Evolutionary conservation across 306 rosid genomes (phyloP).

Genomic region (Adenanthera pavonina): DNA sequence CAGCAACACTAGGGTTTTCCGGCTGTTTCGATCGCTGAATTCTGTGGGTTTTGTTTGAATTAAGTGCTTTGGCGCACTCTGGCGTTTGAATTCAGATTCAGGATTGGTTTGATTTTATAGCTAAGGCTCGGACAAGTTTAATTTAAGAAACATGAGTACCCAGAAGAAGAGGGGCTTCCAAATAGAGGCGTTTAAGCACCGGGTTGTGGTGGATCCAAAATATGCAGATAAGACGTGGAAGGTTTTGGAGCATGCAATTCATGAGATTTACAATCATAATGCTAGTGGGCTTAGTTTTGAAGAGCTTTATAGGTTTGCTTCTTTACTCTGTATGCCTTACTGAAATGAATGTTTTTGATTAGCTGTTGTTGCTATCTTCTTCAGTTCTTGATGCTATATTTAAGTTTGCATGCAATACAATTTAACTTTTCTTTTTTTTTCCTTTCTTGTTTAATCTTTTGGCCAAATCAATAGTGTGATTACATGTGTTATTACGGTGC

Average conservation of each 20-base stretch:
- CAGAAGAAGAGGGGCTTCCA: constrained; percentile 48
- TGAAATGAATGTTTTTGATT: constrained; percentile 4
- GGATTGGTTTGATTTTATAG: neutral
- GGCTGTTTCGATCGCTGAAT: neutral
- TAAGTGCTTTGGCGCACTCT: neutral
- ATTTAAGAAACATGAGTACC: constrained; percentile 43
- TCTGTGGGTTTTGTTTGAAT: neutral
- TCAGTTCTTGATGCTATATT: neutral
- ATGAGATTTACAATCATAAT: constrained; percentile 61
- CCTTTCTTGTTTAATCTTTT: neutral
- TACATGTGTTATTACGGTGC: neutral
- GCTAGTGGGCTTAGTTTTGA: constrained; percentile 59
- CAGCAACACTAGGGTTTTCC: constrained; percentile 15
- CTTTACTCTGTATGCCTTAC: neutral
- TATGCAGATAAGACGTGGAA: constrained; percentile 63
- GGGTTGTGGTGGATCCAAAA: constrained; percentile 55
- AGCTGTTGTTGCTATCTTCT: neutral
- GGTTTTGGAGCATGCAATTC: constrained; percentile 59
- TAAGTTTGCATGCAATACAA: neutral
- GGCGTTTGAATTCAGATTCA: neutral
- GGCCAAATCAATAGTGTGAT: constrained; percentile 4
- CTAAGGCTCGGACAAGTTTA: neutral
- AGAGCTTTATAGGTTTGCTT: constrained; percentile 59
- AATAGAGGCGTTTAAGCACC: constrained; percentile 60
- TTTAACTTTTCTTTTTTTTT: neutral